phyloP scores from a whole-genome alignment of 306 rosid genomes.

The Vigna radiata region DNA sequence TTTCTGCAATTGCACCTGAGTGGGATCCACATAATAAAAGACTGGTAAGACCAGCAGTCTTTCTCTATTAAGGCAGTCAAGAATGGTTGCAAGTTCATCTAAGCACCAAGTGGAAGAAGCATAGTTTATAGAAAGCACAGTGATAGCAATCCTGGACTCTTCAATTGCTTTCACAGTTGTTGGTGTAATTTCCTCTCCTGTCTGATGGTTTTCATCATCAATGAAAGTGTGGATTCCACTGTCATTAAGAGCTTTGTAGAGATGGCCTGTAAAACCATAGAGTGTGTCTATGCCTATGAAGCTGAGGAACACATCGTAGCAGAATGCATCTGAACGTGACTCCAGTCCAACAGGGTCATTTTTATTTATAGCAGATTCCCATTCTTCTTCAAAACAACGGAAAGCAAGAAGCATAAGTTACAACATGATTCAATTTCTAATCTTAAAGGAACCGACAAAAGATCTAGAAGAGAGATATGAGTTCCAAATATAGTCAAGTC shows the following conservation, averaged over 20 bases:
- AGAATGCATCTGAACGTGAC: neutral
- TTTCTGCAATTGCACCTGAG: neutral
- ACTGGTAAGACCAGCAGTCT: neutral
- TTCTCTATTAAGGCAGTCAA: neutral
- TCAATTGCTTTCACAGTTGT: neutral
- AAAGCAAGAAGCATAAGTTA: too few relatives aligned
- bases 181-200: neutral
- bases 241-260: neutral
- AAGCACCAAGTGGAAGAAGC: neutral
- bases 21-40: neutral
- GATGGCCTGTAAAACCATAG: neutral
- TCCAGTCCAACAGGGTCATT: neutral
- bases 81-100: neutral
- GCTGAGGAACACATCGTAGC: neutral
- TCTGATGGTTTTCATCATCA: neutral
- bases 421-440: slow-evolving; percentile 16
- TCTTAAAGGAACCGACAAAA: neutral
- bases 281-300: neutral
- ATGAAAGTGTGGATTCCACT: neutral
- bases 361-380: too few relatives aligned
- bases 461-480: neutral
- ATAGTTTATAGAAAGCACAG: neutral
- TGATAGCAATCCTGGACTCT: neutral
- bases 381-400: too few relatives aligned
- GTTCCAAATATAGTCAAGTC: neutral